Conservation (phyloP, 2,329 filamentous ascomycete genomes). For the Alternaria triticimaculans region DNA sequence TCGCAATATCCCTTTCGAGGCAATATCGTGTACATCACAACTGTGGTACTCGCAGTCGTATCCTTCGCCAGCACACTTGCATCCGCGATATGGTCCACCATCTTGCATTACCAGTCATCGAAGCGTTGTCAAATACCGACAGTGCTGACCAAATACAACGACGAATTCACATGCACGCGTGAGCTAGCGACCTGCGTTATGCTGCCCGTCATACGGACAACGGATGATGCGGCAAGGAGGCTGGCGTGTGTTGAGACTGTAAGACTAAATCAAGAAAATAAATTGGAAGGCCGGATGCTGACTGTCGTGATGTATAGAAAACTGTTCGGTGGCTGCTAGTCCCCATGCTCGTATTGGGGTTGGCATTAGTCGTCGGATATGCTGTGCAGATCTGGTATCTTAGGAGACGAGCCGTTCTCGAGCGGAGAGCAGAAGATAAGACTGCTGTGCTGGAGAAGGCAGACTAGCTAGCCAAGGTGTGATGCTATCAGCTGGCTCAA, state of each 20-base stretch:
- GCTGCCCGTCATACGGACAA: neutral
- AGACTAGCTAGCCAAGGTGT: neutral
- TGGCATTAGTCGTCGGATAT: neutral
- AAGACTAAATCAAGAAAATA: neutral
- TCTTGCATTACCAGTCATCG: neutral
- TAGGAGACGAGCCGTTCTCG: neutral
- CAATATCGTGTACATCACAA: neutral
- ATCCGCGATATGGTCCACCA: neutral
- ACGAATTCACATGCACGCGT: neutral
- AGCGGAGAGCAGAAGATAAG: neutral
- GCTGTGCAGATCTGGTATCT: neutral
- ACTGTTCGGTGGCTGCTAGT: neutral
- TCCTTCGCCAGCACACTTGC: neutral
- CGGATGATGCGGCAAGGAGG: neutral
- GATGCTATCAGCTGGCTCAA: too few species aligned
- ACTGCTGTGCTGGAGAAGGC: neutral
- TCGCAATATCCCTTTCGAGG: neutral
- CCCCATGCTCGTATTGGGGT: neutral
- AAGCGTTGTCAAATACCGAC: neutral
- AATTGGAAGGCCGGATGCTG: neutral
- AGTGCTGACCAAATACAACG: neutral
- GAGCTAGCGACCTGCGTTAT: neutral
- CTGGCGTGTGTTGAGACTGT: neutral
- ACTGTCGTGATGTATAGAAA: neutral
- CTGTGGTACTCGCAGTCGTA: neutral